phyloP scores from a whole-genome alignment of 140 eudicot species.

The Ambrosia hybrid region DNA sequence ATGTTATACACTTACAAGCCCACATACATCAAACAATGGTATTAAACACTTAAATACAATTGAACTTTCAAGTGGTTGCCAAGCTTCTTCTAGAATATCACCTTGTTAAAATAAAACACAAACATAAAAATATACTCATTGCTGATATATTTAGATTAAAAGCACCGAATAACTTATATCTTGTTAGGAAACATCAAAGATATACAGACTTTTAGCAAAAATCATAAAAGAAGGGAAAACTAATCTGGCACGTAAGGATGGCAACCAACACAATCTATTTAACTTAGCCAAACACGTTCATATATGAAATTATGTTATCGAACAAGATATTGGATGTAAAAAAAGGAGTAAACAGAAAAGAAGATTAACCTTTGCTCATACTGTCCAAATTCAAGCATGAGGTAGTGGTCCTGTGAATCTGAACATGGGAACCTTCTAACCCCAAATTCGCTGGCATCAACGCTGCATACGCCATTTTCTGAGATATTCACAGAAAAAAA shows the following conservation, averaged over 20 bases:
- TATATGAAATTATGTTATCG: neutral
- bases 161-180: neutral
- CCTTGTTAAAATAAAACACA: neutral
- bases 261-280: neutral
- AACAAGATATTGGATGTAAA: neutral
- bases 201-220: neutral
- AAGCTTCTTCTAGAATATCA: conserved; percentile 2
- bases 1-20: neutral
- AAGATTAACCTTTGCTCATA: conserved; percentile 33
- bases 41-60: neutral
- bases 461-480: conserved; percentile 36
- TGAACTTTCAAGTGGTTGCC: neutral
- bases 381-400: conserved; percentile 33
- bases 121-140: neutral
- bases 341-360: conserved; percentile 5
- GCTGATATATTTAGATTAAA: neutral
- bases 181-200: neutral
- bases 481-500: neutral
- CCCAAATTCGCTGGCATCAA: conserved; percentile 40
- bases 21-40: conserved; percentile 1
- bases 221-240: no score
- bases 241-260: neutral
- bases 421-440: conserved; percentile 35
- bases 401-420: conserved; percentile 28
- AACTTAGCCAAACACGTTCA: neutral